phyloP scores from a whole-genome alignment of 2,329 filamentous ascomycete genomes.

The Trichophyton schoenleinii region DNA sequence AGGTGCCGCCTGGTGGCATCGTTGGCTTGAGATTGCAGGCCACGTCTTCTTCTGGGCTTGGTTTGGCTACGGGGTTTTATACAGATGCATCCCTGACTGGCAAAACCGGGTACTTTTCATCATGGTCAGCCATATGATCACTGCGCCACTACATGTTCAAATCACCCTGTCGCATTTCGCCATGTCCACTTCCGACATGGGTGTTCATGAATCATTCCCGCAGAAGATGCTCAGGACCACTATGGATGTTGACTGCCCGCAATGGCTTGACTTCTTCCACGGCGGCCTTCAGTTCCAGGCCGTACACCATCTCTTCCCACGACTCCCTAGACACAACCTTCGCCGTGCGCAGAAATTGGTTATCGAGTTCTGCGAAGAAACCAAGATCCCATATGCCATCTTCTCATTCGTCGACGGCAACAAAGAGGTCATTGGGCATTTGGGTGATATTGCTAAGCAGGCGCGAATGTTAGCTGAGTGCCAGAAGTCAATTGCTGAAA shows the following conservation, averaged over 20 bases:
- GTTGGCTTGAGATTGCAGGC: slow-evolving; percentile 64
- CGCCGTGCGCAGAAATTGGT: slow-evolving; percentile 62
- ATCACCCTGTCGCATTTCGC: slow-evolving; percentile 88
- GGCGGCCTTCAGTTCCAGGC: slow-evolving; percentile 83
- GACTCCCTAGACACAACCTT: slow-evolving; percentile 75
- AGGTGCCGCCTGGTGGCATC: slow-evolving; percentile 70
- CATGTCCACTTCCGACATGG: slow-evolving; percentile 82
- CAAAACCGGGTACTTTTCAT: slow-evolving; percentile 61
- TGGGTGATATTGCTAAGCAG: slow-evolving; percentile 70
- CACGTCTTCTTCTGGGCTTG: slow-evolving; percentile 74
- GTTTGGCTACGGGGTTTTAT: slow-evolving; percentile 74
- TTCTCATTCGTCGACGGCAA: slow-evolving; percentile 80
- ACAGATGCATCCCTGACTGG: slow-evolving; percentile 56
- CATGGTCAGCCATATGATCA: slow-evolving; percentile 66
- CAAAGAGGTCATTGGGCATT: slow-evolving; percentile 60
- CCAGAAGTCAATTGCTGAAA: slow-evolving; percentile 35
- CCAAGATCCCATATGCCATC: slow-evolving; percentile 70
- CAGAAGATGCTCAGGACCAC: slow-evolving; percentile 86
- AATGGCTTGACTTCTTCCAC: slow-evolving; percentile 81
- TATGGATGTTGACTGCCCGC: slow-evolving; percentile 82
- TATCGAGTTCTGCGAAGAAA: slow-evolving; percentile 67
- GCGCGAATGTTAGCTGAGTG: slow-evolving; percentile 66
- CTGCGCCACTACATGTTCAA: slow-evolving; percentile 72
- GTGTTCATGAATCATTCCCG: slow-evolving; percentile 71
- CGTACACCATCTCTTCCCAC: slow-evolving; percentile 73